Conservation (phyloP, 768 basidiomycete species). For the Tylopilus rubrobrunneus region DNA sequence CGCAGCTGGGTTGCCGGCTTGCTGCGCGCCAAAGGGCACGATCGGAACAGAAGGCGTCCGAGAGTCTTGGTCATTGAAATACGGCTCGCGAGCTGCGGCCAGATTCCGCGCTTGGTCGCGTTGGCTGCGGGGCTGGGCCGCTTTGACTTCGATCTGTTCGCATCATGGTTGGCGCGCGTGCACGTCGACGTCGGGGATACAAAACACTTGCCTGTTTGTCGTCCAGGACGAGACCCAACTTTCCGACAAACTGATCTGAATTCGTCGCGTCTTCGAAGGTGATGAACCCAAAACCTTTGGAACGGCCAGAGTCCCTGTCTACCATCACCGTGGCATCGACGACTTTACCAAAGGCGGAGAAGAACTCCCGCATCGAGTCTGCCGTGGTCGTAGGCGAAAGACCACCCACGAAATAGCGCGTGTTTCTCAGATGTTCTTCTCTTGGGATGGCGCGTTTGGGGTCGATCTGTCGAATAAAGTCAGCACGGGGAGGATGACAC, state of each 20-base stretch:
- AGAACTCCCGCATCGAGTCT: slow-evolving; percentile 68
- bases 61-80: slow-evolving; percentile 35
- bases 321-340: slow-evolving; percentile 86
- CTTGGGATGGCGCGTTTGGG: slow-evolving; percentile 85
- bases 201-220: slow-evolving; percentile 63
- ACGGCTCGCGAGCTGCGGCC: slow-evolving; percentile 22
- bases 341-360: slow-evolving; percentile 70
- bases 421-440: slow-evolving; percentile 71
- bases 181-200: background rate
- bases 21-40: slow-evolving; percentile 33
- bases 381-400: slow-evolving; percentile 64
- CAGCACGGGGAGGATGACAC: background rate
- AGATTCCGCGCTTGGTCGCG: slow-evolving; percentile 49
- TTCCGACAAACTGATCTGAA: slow-evolving; percentile 64
- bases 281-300: slow-evolving; percentile 84
- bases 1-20: slow-evolving; percentile 33
- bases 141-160: slow-evolving; percentile 74
- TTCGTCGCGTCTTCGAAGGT: slow-evolving; percentile 68
- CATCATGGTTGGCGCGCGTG: background rate
- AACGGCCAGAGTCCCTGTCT: slow-evolving; percentile 68
- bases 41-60: slow-evolving; percentile 32
- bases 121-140: slow-evolving; percentile 69
- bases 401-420: slow-evolving; percentile 81
- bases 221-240: slow-evolving; percentile 64
- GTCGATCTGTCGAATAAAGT: slow-evolving; percentile 56